Evolutionary conservation across 2,329 filamentous ascomycete species (phyloP), one percentile per base, ranked within the genome.

Genomic region (Ophiostoma montium): DNA sequence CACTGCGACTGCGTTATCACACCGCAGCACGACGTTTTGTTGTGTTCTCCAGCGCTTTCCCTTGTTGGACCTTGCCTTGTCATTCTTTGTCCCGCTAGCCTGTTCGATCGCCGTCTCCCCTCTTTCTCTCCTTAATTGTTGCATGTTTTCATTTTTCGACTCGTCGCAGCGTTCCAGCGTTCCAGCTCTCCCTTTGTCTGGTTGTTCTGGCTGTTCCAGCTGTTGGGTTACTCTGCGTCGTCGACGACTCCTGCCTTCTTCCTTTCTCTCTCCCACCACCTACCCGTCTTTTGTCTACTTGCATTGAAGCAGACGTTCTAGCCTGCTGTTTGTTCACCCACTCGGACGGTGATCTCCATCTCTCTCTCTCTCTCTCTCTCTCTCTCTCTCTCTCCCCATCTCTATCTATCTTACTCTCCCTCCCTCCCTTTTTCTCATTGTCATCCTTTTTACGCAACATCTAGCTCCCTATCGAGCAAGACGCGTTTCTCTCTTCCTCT

Each of bases 71-170:
- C n/a, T 21, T 30, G 13, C 23, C n/a, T 23, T 30, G 23, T 23
- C 23, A 42, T 30, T 30, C 21, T 30, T 23, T 23, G 21, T 23
- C n/a, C n/a, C n/a, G n/a, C n/a, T n/a, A n/a, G n/a, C n/a, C n/a
- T n/a, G n/a, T 42, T 42, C 19, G 13, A 42, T 23, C 19, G 15
- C 23, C 10, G 23, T 42, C 23, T 23, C 39, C 39, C 35, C 18
- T n/a, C 39, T 27, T 27, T 42, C 39, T 42, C 39, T 42, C 39
- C 39, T 42, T 42, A 42, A 42, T 42, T 42, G 39, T 42, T 42
- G 39, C 39, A 31, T 42, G 39, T 42, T 42, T 30, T n/a, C 8
- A 23, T 41, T 41, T 41, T 41, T 41, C 19, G 19, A 41, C 18
- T 39, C 15, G 13, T 35, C 5, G 18, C n/a, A n/a, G n/a, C n/a